Evolutionary conservation across 352 stramenopile genomes (phyloP), one percentile per base, ranked within the genome.

Genomic region (Phytophthora citrophthora): DNA sequence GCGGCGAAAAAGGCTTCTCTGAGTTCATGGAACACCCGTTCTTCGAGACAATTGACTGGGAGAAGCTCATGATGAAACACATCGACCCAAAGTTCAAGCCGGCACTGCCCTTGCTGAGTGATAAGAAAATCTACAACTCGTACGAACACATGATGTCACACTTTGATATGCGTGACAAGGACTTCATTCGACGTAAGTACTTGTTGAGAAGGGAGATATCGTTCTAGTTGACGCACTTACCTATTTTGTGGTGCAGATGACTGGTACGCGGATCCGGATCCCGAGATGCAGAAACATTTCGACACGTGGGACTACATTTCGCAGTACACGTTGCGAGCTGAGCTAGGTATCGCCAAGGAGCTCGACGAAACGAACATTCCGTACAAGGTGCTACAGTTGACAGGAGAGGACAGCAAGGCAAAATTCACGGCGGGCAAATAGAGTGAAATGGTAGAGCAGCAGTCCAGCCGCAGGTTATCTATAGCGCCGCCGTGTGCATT

Each of bases 21-120:
- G 81, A 95, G 64, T 93, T 97, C 53, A 97, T 95, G 79, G 75
- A 88, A 41, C 91, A 97, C 59, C 64, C 83, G 7, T 97, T 96
- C 52, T 97, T 97, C 59, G 77, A 94, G 45, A 81, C 71, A 2
- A 58, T 95, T 43, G 85, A 97, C 64, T 94, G 86, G 85, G 83
- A 95, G 56, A 83, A 86, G 65, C 78, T 97, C 44, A 91, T 91
- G 85, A 85, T 92, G 78, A 93, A 93, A 74, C 81, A 96, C 65
- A 89, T 96, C 38, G 83, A 96, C 54, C 79, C 87, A 1, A 88
- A 87, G 46, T 95, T 81, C 65, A 93, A 92, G 51, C 88, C 88
- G 7, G 70, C 61, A 8, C 54, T 94, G 44, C 70, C 81, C 13
- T 61, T 79, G 36, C 71, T 91, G 32, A 86, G 74, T 32, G 86